Conservation (phyloP, 2,329 filamentous ascomycete genomes). For the Sphaerulina populicola region DNA sequence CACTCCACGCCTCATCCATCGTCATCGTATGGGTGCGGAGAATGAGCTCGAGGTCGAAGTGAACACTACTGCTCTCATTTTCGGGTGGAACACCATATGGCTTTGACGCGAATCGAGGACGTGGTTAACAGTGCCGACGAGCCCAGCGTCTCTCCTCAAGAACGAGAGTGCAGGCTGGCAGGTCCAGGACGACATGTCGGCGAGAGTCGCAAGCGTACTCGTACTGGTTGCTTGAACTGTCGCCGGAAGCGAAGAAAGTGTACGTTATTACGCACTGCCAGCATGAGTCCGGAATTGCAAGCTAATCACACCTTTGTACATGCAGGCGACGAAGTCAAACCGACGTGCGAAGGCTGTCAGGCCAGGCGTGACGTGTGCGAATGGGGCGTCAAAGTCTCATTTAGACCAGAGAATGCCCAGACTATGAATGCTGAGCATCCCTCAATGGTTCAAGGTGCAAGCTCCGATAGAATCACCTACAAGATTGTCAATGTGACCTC, state of each 20-base stretch:
- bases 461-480: slow-evolving; percentile 14
- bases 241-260: slow-evolving; percentile 31
- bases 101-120: slow-evolving; percentile 9
- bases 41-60: slow-evolving; percentile 2
- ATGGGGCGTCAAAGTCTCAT: slow-evolving; percentile 28
- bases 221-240: slow-evolving; percentile 32
- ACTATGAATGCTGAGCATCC: slow-evolving; percentile 27
- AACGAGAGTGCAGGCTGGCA: slow-evolving; percentile 19
- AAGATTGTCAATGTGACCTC: slow-evolving; percentile 30
- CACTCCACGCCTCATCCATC: slow-evolving; percentile 6
- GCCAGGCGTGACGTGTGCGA: slow-evolving; percentile 27
- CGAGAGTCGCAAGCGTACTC: slow-evolving; percentile 23
- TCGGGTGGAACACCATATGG: slow-evolving; percentile 4
- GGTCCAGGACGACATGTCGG: slow-evolving; percentile 16
- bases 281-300: neutral
- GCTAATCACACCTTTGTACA: neutral
- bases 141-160: neutral
- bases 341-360: slow-evolving; percentile 29
- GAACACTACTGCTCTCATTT: neutral
- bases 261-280: slow-evolving; percentile 6
- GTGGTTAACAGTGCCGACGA: slow-evolving; percentile 10
- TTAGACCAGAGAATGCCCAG: slow-evolving; percentile 28
- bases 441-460: slow-evolving; percentile 25
- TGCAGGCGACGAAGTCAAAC: slow-evolving; percentile 29
- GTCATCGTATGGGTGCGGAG: slow-evolving; percentile 10